Base-by-base conservation (phyloP, 83 land plant genomes). In the Picea abies region DNA sequence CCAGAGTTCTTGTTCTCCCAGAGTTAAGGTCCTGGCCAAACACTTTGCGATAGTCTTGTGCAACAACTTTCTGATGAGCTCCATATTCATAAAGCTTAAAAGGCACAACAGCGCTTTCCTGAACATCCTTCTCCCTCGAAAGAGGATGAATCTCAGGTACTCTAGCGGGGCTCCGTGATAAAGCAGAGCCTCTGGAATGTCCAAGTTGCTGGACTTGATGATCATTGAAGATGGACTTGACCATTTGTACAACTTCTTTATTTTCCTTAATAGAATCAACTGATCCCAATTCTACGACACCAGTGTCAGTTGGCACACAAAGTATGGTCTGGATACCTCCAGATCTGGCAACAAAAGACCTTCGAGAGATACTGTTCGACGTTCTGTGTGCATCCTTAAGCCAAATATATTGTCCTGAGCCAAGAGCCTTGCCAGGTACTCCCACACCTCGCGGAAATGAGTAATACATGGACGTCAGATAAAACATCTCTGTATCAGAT, bases 401-500 rank as follows among this genome's bases (percentile, higher is more conserved):
- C 1, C 35, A 32, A 32, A 32, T 32, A 32, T 32, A 32, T 32
- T 32, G 35, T 32, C 35, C 35, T 32, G 35, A 77, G 2, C 47
- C 66, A n/a, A 87, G 85, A 64, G 84, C 90, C 86, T 60, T 82
- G 9, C 94, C 92, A 0, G 94, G 94, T 12, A 86, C 94, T 16
- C 97, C 96, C n/a, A 84, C 87, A 3, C 90, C 93, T 9, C 35
- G 1, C 1, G 35, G 35, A 32, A 32, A 32, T 32, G 35, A 32
- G 35, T 1, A 32, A 32, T 32, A 32, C 35, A 32, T 32, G 1
- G 35, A 32, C 35, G 35, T 32, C 1, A 32, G 35, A 32, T 32
- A 32, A 85, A 86, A 90, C 90, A 82, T 69, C 70, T 90, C 91
- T 11, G 82, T 56, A 58, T 90, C 90, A 3, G 91, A 80, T 8